phyloP scores from a whole-genome alignment of 1,284 basidiomycete species.

The Neotropicomus parvogracilis region DNA sequence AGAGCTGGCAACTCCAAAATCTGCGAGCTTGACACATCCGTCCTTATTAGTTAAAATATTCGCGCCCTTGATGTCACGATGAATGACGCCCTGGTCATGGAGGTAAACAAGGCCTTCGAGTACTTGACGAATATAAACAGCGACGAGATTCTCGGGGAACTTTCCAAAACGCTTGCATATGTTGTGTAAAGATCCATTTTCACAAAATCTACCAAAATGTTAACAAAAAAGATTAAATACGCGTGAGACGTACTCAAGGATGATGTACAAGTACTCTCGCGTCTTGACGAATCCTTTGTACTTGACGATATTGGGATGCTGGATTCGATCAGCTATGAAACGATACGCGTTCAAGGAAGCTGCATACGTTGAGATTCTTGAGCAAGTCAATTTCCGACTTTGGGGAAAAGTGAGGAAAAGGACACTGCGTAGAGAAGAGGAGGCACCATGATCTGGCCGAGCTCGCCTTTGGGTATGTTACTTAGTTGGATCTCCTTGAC shows the following conservation, averaged over 20 bases:
- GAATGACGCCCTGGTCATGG: constrained; percentile 96
- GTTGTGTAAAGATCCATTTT: constrained; percentile 94
- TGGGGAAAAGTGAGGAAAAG: constrained; percentile 10
- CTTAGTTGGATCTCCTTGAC: constrained; percentile 93
- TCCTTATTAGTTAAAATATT: constrained; percentile 98
- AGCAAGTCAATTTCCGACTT: constrained; percentile 96
- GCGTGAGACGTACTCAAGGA: constrained; percentile 67
- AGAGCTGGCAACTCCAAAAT: constrained; percentile 87
- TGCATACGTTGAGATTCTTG: constrained; percentile 87
- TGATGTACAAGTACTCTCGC: constrained; percentile 91
- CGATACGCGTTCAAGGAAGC: neutral
- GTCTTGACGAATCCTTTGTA: constrained; percentile 98
- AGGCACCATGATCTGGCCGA: constrained; percentile 95
- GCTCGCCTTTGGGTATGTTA: constrained; percentile 89
- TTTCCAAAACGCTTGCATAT: constrained; percentile 98
- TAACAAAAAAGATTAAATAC: constrained; percentile 5
- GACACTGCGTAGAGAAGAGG: neutral
- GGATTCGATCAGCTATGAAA: constrained; percentile 11
- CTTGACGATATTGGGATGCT: constrained; percentile 96
- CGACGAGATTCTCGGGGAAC: constrained; percentile 94
- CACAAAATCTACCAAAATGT: constrained; percentile 71
- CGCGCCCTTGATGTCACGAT: constrained; percentile 98
- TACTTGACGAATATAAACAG: constrained; percentile 93
- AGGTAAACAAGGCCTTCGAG: constrained; percentile 91
- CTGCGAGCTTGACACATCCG: constrained; percentile 92